Base-by-base conservation (phyloP, 805 yeast genomes). In the Priceomyces castillae region DNA sequence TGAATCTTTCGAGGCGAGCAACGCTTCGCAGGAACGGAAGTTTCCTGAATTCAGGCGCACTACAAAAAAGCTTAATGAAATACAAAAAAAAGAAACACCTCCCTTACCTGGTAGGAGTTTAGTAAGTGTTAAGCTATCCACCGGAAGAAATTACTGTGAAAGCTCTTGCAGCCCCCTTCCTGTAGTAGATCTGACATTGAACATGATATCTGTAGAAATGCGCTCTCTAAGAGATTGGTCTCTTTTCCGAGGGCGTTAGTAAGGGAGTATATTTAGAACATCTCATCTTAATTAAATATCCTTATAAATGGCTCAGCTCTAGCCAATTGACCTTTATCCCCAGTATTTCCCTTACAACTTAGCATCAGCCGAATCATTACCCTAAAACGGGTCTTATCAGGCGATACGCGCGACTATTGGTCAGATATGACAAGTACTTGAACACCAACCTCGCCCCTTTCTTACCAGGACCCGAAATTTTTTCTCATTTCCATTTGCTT, bases 11-110 rank as follows among this genome's bases (percentile, higher is more conserved):
- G 31, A 28, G 31, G 31, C 31, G 31, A 28, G 31, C 31, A 28
- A 14, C 25, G 31, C 30, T 37, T 37, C 30, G 40, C 31, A 23
- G 31, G 40, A 20, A 37, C 40, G 40, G 40, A 37, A 23, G 31
- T 37, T 23, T 23, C 18, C 9, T 18, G 22, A 19, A 33, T 16
- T 14, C 11, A 22, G 15, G 37, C 35, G 18, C 25, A 22, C 22
- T 22, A 34, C 25, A 34, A 17, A 19, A n/a, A n/a, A 18, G 14
- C 16, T 4, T 3, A 34, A 34, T 34, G 25, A 18, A 34, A 34
- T 14, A 34, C 25, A 34, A 34, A 34, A 34, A 34, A 17, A 34
- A 19, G 25, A 19, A 34, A 34, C 37, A 18, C 15, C 25, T 22
- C 14, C 9, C 37, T 20, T 19, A 34, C 16, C 37, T 15, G 37